Conservation (phyloP, 768 basidiomycete species). For the Podaxis carcinomalis region DNA sequence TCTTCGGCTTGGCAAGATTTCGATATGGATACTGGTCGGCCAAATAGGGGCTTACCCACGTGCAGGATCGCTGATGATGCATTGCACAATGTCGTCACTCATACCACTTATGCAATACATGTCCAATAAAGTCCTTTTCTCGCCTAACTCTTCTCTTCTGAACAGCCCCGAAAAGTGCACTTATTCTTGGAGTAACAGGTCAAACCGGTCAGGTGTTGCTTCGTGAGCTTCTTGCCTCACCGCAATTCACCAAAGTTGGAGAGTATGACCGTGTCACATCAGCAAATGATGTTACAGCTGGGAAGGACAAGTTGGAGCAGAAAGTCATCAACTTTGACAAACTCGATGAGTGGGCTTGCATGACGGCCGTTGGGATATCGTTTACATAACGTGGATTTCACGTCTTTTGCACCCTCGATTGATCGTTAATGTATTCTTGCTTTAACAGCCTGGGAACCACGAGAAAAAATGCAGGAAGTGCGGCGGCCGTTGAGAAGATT, state of each 20-base stretch:
- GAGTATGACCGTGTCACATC: conserved; percentile 69
- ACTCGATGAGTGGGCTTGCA: conserved; percentile 45
- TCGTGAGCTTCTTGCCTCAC: conserved; percentile 52
- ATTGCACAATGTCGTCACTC: neutral
- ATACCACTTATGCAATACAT: neutral
- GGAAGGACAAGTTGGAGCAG: conserved; percentile 62
- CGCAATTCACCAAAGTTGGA: conserved; percentile 53
- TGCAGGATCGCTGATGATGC: neutral
- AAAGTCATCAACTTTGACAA: conserved; percentile 69
- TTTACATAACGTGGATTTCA: conserved; percentile 58
- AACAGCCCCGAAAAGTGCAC: conserved; percentile 41
- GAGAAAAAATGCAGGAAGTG: conserved; percentile 53
- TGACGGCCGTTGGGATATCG: conserved; percentile 65
- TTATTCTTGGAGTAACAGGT: conserved; percentile 75
- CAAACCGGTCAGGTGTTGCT: conserved; percentile 61
- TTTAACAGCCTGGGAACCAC: conserved; percentile 59
- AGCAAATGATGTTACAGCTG: conserved; percentile 30
- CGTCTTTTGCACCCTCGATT: neutral
- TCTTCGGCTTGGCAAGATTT: neutral
- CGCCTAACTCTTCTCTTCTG: neutral
- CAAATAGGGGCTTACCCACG: neutral
- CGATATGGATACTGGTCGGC: no score
- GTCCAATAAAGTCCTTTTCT: neutral
- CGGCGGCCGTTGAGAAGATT: conserved; percentile 68
- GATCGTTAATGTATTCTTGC: neutral